Base-by-base conservation (phyloP, 768 basidiomycete species). In the Suillus subaureus region DNA sequence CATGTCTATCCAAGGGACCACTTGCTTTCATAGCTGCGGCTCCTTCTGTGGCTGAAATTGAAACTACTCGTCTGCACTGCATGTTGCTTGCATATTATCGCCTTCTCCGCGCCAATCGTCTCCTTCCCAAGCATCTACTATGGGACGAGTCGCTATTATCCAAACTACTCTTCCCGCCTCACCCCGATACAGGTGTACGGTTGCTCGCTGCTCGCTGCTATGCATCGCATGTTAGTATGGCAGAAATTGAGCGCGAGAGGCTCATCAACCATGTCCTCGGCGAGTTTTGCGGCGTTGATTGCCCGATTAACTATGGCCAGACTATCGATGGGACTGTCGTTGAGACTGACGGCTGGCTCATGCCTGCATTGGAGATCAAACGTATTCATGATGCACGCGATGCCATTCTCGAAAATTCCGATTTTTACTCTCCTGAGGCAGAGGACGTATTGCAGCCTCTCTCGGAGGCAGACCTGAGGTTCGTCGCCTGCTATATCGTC, bases 71-170 rank as follows among this genome's bases (percentile, higher is more conserved):
- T n/a, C 77, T 96, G 15, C 92, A 96, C 28, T 81, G 81, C 60
- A 75, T 91, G 0, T 83, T 97, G 39, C 81, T 97, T 52, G 86
- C 92, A 1, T 93, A 96, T 71, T 92, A 92, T 72, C 89, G 96
- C 45, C 83, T 97, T 58, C 81, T 96, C 21, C 83, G 84, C 72
- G 87, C 87, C 28, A 94, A 93, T 74, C 87, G 88, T 18, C 80
- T 87, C 67, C 82, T 96, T 23, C 89, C 93, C 3, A 66, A 72
- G 18, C 78, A 85, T 18, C 77, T 88, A n/a, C 70, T 77, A 40
- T 97, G 95, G 94, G 74, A 86, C 3, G 61, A 79, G 16, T 72
- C 77, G 1, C 75, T 80, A 6, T 75, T 89, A 12, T 80, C 81
- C 35, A 61, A 67, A 21, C 74, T 89, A 4, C 78, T 87, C 54